Percentiles rank a stretch among this genome's conserved stretches.
Conservation (phyloP, 331 rosid genomes). For the Saraca asoca region DNA sequence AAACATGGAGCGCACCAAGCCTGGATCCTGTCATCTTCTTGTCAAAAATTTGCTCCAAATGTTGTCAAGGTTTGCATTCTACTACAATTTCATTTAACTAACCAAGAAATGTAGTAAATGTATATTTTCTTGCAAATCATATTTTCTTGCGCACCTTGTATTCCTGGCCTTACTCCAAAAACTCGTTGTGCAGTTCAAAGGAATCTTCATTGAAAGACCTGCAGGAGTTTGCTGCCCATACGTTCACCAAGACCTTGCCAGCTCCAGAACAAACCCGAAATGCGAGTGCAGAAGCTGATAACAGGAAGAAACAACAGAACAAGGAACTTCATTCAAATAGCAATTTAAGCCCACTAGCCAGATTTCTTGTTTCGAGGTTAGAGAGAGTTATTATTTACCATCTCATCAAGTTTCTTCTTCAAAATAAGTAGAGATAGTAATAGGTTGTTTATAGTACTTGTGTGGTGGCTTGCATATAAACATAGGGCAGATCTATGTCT, state of each 20-base stretch:
- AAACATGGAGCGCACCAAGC: conserved; percentile 73
- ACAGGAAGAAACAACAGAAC: conserved; percentile 63
- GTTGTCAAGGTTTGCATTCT: conserved; percentile 68
- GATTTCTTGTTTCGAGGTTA: conserved; percentile 96
- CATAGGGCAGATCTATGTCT: background rate
- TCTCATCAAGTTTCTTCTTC: conserved; percentile 15
- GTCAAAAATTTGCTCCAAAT: conserved; percentile 73
- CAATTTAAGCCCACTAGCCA: conserved; percentile 89
- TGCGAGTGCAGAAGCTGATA: conserved; percentile 48
- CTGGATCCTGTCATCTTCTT: conserved; percentile 77
- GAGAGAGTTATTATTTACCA: conserved; percentile 34
- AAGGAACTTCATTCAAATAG: conserved; percentile 67
- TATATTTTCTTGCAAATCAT: conserved; percentile 1
- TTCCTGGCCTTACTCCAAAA: background rate
- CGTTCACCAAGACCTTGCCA: conserved; percentile 55
- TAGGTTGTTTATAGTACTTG: background rate
- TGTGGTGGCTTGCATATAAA: conserved; percentile 10
- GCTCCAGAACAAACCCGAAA: conserved; percentile 54
- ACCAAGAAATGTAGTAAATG: background rate
- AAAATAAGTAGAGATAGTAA: background rate
- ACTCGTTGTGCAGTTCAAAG: conserved; percentile 62
- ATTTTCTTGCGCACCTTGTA: background rate
- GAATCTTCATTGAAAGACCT: conserved; percentile 80
- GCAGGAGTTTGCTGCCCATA: conserved; percentile 65
- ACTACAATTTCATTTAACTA: conserved; percentile 1